phyloP scores from a whole-genome alignment of 768 basidiomycete genomes.

The Trametes maxima region DNA sequence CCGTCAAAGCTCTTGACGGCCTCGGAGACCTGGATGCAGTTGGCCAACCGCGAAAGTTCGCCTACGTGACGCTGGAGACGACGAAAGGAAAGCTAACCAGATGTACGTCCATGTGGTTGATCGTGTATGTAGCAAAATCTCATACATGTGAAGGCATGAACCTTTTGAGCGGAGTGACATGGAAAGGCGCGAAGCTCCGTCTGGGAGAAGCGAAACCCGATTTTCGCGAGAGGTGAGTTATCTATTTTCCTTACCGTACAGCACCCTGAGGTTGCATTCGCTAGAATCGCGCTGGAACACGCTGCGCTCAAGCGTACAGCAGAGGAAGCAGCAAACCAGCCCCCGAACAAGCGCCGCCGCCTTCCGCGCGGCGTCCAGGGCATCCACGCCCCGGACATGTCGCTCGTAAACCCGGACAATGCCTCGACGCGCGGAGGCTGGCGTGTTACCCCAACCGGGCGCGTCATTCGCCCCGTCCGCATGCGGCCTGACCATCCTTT shows the following conservation, averaged over 20 bases:
- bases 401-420: slow-evolving; percentile 60
- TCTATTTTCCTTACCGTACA: slow-evolving; percentile 10
- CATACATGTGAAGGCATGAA: slow-evolving; percentile 57
- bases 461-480: slow-evolving; percentile 64
- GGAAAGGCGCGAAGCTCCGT: slow-evolving; percentile 86
- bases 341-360: slow-evolving; percentile 47
- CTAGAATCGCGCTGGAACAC: slow-evolving; percentile 42
- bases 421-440: slow-evolving; percentile 58
- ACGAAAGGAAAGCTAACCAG: slow-evolving; percentile 58
- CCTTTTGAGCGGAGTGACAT: slow-evolving; percentile 75
- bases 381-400: slow-evolving; percentile 62
- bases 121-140: background rate
- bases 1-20: slow-evolving; percentile 68
- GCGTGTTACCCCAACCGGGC: slow-evolving; percentile 67
- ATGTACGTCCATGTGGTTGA: slow-evolving; percentile 48
- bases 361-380: slow-evolving; percentile 40
- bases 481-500: slow-evolving; percentile 74
- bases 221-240: slow-evolving; percentile 60
- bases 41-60: slow-evolving; percentile 71
- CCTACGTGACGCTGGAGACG: slow-evolving; percentile 70
- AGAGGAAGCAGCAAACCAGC: slow-evolving; percentile 31
- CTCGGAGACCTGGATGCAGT: slow-evolving; percentile 65
- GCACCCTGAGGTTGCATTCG: background rate
- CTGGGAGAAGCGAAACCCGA: slow-evolving; percentile 85
- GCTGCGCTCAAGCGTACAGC: slow-evolving; percentile 27